Evolutionary conservation across 1,139 yeast genomes (phyloP).

Genomic region (Ashbya aceris): DNA sequence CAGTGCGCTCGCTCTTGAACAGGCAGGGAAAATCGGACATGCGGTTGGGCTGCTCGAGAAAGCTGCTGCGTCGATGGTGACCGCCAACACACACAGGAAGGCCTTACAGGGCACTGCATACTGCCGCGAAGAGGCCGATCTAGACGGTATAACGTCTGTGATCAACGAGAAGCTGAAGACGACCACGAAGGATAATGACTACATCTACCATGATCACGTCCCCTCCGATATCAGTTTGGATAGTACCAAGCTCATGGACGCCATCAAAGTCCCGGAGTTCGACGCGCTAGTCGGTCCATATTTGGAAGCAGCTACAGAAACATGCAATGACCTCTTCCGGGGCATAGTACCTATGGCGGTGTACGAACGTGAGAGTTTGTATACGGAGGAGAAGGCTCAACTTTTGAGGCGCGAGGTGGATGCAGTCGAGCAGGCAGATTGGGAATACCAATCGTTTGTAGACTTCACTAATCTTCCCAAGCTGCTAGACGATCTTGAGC

Average conservation of each 20-base stretch:
- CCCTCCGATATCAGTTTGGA: slow-evolving; percentile 51
- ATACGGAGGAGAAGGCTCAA: slow-evolving; percentile 83
- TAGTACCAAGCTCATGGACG: slow-evolving; percentile 63
- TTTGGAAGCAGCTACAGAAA: slow-evolving; percentile 43
- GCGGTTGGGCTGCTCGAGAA: slow-evolving; percentile 60
- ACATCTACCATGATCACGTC: slow-evolving; percentile 69
- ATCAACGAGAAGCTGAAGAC: slow-evolving; percentile 28
- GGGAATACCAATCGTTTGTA: slow-evolving; percentile 66
- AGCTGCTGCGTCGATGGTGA: slow-evolving; percentile 33
- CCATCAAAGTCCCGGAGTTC: slow-evolving; percentile 43
- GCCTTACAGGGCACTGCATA: slow-evolving; percentile 19
- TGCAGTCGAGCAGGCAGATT: slow-evolving; percentile 65
- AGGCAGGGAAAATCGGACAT: slow-evolving; percentile 54
- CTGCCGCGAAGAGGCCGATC: slow-evolving; percentile 27
- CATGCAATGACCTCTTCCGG: slow-evolving; percentile 55
- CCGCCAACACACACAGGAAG: slow-evolving; percentile 10
- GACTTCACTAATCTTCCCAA: slow-evolving; percentile 74
- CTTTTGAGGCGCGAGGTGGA: slow-evolving; percentile 69
- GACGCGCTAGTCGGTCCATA: slow-evolving; percentile 32
- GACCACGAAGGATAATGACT: slow-evolving; percentile 76
- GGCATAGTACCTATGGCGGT: slow-evolving; percentile 80
- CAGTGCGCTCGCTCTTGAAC: slow-evolving; percentile 32
- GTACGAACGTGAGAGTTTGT: slow-evolving; percentile 77
- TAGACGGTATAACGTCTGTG: slow-evolving; percentile 22
- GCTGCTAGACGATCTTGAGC: slow-evolving; percentile 48